Evolutionary conservation across 2,329 filamentous ascomycete genomes (phyloP), one percentile per base, ranked within the genome.

Genomic region (Fusarium annulatum): DNA sequence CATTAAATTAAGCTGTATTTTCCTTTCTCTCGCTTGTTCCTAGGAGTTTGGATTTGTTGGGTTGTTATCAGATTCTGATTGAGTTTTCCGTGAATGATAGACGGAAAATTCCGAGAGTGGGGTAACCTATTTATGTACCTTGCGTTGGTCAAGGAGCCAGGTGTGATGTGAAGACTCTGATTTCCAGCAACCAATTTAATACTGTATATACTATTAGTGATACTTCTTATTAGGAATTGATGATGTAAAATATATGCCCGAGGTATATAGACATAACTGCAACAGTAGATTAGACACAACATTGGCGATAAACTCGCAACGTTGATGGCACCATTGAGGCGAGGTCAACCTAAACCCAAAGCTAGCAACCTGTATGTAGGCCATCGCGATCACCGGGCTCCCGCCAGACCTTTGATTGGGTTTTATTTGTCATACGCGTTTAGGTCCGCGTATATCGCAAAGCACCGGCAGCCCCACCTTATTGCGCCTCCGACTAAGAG

Each of bases 381-480:
- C 46, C 28, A 49, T 49, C 28, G 28, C 14, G 46, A 49, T 49
- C 28, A n/a, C n/a, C 26, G 21, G 28, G 15, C 28, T n/a, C 26
- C 7, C 28, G 3, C 23, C 28, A 28, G 28, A 33, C 7, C 28
- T 33, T 49, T 49, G 21, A 49, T 49, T 49, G 46, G 46, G 15
- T 12, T 49, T n/a, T 12, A 33, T 33, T 49, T 49, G 28, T 49
- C 15, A 49, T 49, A 18, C 28, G 28, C 21, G 28, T 7, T 49
- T 49, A 49, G 46, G 28, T 49, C 46, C 46, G 46, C 46, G 46
- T 49, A 33, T n/a, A 33, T 33, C 46, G 46, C 21, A 49, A n/a
- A 49, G 21, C 21, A 12, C 15, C 15, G 21, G 9, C 15, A 16
- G 15, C 28, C 28, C 28, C 46, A 49, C 46, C 28, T 49, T 33